Base-by-base conservation (phyloP, 202 grass and related monocot species). In the Bolboschoenoplectus hybrid region DNA sequence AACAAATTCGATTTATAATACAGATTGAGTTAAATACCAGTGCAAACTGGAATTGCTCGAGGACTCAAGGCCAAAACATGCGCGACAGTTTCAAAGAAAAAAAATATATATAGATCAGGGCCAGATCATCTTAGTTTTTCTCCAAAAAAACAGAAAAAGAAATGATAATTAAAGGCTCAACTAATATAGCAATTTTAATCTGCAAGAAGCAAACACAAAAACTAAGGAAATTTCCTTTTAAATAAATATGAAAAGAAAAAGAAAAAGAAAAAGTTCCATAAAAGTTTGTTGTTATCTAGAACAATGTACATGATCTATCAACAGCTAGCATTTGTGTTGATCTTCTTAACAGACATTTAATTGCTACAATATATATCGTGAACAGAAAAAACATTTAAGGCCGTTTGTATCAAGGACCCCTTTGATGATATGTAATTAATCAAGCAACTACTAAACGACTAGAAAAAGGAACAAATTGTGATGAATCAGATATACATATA, bases 381-480 rank as follows among this genome's bases (percentile, higher is more conserved):
- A 70, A 53, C 66, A 84, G 65, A 53, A n/a, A 52, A 53, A 40
- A 40, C 62, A 84, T 70, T 84, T 12, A 84, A 57, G 20, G 81
- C 19, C 44, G n/a, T 68, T 35, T 52, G 14, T 39, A 68, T 52
- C 16, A 70, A 70, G 64, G 81, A 63, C 81, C 47, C 47, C 34
- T 57, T 70, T 50, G 46, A 67, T 82, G 61, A 82, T 47, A 64
- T 6, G 14, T 39, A 67, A 9, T 32, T 63, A 34, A 10, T 3
- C 17, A 58, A 58, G 55, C 55, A 17, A 83, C 7, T 55, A 7
- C 44, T 9, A 55, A 57, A 70, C 43, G 43, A 84, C 81, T 70
- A 84, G 64, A 68, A 83, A 61, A 41, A 83, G 81, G 61, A 83
- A 49, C 64, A 45, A 38, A 83, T 26, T 26, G 32, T 68, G 47